Base-by-base conservation (phyloP, 2,329 filamentous ascomycete genomes). In the Cucurbitaria berberidis region DNA sequence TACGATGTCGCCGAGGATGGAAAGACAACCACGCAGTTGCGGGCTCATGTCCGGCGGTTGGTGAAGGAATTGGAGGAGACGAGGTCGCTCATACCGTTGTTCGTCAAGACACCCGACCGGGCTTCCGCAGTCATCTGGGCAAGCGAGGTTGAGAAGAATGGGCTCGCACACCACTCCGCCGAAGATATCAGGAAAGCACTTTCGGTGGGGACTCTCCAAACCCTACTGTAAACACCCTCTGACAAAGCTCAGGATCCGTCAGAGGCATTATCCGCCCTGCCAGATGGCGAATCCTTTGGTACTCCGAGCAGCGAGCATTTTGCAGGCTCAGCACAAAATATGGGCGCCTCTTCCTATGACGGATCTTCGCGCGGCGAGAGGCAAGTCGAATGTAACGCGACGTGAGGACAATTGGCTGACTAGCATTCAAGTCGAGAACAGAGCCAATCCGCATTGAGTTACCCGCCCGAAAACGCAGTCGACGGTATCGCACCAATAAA, bases 1-100 rank as follows among this genome's bases (percentile, higher is more conserved):
- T 75, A 75, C 53, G 73, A 75, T 54, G 70, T 75, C 34, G 71
- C 71, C 21, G 72, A 75, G 53, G 73, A 75, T 57, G 72, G 72
- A 8, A 74, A 74, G 53, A 74, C 72, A 26, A 74, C 72, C 10
- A 74, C 72, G 29, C 72, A 74, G 45, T 41, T 75, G 57, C 66
- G 73, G 16, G 72, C 72, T 26, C 72, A 75, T 55, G 72, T 75
- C 8, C 64, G 70, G 46, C 66, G 72, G 30, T 51, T 75, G 44
- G 71, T 68, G 22, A 74, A 74, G 55, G 73, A 75, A 43, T 50
- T 74, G n/a, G 72, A 75, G 35, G 73, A 75, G 48, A 69, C 74
- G 65, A 74, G 72, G 55, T 74, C 73, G 3, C 64, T 75, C 18
- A 61, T 75, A 13, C 66, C 71, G 9, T 56, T 74, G 50, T 52